A percentile compares a stretch with the other conserved stretches of the same genome.
Conservation (phyloP, 495 filamentous ascomycete genomes). For the Astrocystis sublimbata region DNA sequence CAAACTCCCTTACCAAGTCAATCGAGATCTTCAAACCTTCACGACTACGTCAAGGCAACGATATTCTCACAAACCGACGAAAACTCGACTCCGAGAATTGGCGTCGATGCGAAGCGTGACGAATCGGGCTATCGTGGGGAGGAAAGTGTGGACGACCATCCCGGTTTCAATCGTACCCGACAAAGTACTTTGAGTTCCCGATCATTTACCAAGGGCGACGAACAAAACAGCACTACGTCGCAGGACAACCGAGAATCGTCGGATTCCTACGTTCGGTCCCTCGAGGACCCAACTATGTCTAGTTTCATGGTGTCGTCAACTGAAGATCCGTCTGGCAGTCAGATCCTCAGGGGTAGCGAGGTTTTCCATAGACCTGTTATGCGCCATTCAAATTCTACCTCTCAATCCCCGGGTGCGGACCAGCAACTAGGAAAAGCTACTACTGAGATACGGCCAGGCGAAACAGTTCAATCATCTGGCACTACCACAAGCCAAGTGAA, state of each 20-base stretch:
- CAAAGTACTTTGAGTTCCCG: slow-evolving; percentile 61
- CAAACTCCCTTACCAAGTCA: slow-evolving; percentile 21
- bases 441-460: slow-evolving; percentile 18
- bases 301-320: slow-evolving; percentile 68
- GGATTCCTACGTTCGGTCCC: slow-evolving; percentile 74
- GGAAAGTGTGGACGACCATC: slow-evolving; percentile 53
- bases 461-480: slow-evolving; percentile 22
- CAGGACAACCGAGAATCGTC: slow-evolving; percentile 65
- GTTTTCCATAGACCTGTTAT: slow-evolving; percentile 88
- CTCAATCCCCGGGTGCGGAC: slow-evolving; percentile 24
- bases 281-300: slow-evolving; percentile 68
- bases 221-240: slow-evolving; percentile 40
- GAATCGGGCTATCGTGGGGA: slow-evolving; percentile 45
- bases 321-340: slow-evolving; percentile 84
- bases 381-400: slow-evolving; percentile 43
- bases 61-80: slow-evolving; percentile 55
- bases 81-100: slow-evolving; percentile 48
- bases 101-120: slow-evolving; percentile 45
- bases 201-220: slow-evolving; percentile 44
- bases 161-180: slow-evolving; percentile 41
- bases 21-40: slow-evolving; percentile 50
- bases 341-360: slow-evolving; percentile 83
- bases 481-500: slow-evolving; percentile 40
- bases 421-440: slow-evolving; percentile 19
- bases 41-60: slow-evolving; percentile 66